These are phyloP conservation scores for Microthyrium microscopicum DNA, from an alignment of 2,329 filamentous ascomycete genomes.

Conservation along the genomic window DNA sequence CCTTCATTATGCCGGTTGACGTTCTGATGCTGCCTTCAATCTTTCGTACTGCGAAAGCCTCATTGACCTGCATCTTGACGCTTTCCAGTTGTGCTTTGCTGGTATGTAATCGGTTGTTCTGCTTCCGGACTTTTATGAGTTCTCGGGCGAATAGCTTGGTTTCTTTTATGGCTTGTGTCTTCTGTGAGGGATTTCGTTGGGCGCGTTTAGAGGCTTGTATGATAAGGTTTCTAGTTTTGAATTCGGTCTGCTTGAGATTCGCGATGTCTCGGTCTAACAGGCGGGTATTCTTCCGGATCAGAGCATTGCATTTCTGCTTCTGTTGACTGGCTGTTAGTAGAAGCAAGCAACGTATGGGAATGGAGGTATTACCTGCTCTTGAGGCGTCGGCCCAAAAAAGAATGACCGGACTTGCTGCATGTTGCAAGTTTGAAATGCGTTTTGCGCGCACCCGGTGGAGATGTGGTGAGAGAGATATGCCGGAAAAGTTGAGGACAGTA, in stretches of 20 bases:
- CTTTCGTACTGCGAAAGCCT: conserved; percentile 87
- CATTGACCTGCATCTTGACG: conserved; percentile 94
- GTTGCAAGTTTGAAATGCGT: no score
- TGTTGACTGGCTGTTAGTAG: conserved; percentile 21
- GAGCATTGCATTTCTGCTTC: conserved; percentile 87
- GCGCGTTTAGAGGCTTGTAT: conserved; percentile 50
- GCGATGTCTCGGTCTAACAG: conserved; percentile 88
- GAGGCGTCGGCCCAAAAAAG: conserved; percentile 83
- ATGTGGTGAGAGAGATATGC: no score
- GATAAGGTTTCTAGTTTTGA: conserved; percentile 73
- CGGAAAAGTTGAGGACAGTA: no score
- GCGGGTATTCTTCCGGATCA: conserved; percentile 79
- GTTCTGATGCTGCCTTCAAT: conserved; percentile 84
- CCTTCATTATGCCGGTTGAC: conserved; percentile 88
- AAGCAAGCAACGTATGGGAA: conserved; percentile 17
- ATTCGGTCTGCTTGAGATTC: conserved; percentile 60
- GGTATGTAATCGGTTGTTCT: conserved; percentile 58
- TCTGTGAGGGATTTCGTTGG: conserved; percentile 53
- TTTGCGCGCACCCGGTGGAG: no score
- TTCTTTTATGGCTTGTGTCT: conserved; percentile 64
- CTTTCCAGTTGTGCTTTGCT: conserved; percentile 82
- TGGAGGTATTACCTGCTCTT: conserved; percentile 93
- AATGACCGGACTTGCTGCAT: conserved; percentile 83
- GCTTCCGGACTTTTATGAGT: conserved; percentile 66
- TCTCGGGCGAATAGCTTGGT: conserved; percentile 79